Evolutionary conservation across 305 asterid genomes (phyloP), one percentile per base, ranked within the genome.

Genomic region (Euphrasia arctica): DNA sequence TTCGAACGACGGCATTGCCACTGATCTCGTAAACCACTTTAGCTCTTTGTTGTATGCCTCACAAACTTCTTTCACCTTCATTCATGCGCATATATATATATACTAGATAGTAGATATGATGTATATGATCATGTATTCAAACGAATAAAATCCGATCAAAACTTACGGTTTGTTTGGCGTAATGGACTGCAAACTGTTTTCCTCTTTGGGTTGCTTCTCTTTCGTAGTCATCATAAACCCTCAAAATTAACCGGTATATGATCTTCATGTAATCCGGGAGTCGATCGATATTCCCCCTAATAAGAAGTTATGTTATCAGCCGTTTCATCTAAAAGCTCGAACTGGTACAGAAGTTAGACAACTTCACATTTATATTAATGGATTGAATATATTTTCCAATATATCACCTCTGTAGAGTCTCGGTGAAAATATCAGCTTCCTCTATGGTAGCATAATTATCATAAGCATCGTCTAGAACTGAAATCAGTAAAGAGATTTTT

Each of bases 231-330:
- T 63, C 41, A 1, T 61, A 63, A 1, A 63, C 12, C 4, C 48
- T 60, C 18, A 77, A n/a, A 34, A 74, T 61, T 13, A 65, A 64
- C 47, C 27, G 14, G 18, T 63, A 75, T 1, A 62, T 11, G 6
- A 42, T 15, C 54, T 75, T 75, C 74, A 75, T 63, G n/a, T 57
- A 70, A 0, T 71, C 62, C 1, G 76, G 71, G 10, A 70, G 74
- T 1, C 10, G 52, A 57, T 47, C 54, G 9, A 14, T 39, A 55
- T 73, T 68, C 76, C 75, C 74, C 65, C 72, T 68, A 50, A 15
- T 1, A 36, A 52, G 39, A 52, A 25, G 27, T 25, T 25, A 25
- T 25, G 27, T 25, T 25, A 25, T 0, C 0, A 25, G 2, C 0
- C 27, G 2, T 1, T 25, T 25, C 27, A 25, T 25, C 27, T 25